Conservation (phyloP, 208 protist genomes). For the Trypanosomatidae sp. region DNA sequence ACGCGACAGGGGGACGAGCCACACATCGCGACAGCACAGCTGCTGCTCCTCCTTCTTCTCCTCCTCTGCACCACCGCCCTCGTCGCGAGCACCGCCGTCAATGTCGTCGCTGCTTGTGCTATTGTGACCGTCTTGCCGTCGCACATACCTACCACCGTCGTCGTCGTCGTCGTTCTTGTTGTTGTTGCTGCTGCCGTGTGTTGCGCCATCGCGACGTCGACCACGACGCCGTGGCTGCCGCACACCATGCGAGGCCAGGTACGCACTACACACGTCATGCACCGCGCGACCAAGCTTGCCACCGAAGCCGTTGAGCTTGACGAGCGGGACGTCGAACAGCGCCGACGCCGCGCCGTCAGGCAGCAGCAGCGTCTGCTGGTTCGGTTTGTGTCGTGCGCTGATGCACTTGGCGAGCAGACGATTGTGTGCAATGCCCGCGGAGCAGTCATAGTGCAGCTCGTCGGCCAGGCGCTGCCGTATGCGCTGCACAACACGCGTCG, state of each 20-base stretch:
- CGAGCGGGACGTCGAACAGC: slow-evolving; percentile 31
- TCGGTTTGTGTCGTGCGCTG: slow-evolving; percentile 69
- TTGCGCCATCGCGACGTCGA: too few species aligned
- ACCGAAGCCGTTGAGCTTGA: slow-evolving; percentile 60
- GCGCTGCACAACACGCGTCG: slow-evolving; percentile 41
- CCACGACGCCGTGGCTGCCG: too few species aligned
- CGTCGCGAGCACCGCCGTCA: background rate
- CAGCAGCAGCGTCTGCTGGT: slow-evolving; percentile 70
- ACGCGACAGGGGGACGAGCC: slow-evolving; percentile 19
- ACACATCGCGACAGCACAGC: slow-evolving; percentile 26
- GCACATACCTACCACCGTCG: too few species aligned
- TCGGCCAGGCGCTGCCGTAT: slow-evolving; percentile 14
- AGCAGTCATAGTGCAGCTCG: slow-evolving; percentile 76
- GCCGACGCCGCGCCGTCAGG: slow-evolving; percentile 37
- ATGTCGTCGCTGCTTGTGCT: slow-evolving; percentile 3
- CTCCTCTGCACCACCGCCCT: too few species aligned
- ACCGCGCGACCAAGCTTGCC: slow-evolving; percentile 58
- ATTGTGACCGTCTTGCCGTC: too few species aligned
- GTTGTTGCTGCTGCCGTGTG: too few species aligned
- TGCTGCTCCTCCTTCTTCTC: too few species aligned
- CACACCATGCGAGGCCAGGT: too few species aligned
- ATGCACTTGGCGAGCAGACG: slow-evolving; percentile 73
- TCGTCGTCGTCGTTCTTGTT: too few species aligned
- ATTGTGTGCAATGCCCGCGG: slow-evolving; percentile 76
- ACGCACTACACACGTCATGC: slow-evolving; percentile 17